phyloP scores from a whole-genome alignment of 495 filamentous ascomycete genomes.

The Cryomyces minteri region DNA sequence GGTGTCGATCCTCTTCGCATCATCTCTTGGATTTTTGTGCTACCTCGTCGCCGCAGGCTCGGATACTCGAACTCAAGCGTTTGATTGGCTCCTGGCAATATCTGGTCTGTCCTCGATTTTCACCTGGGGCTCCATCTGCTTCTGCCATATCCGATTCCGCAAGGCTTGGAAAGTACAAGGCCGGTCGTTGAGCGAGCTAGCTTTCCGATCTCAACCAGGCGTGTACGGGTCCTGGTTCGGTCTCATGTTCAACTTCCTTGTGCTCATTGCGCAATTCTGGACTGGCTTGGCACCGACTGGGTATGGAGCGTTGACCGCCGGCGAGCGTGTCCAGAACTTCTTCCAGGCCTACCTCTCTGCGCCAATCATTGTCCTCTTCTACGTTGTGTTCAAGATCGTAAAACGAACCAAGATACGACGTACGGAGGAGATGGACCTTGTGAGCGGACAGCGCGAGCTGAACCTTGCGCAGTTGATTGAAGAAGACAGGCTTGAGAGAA shows the following conservation, averaged over 20 bases:
- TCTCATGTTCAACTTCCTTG: constrained; percentile 54
- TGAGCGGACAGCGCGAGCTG: constrained; percentile 36
- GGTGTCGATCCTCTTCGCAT: constrained; percentile 49
- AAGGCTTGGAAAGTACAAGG: constrained; percentile 53
- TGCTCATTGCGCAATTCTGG: constrained; percentile 93
- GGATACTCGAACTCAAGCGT: constrained; percentile 39
- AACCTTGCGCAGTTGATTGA: neutral
- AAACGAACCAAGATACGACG: constrained; percentile 39
- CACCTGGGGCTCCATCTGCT: constrained; percentile 83
- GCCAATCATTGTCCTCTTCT: constrained; percentile 38
- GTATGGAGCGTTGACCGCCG: constrained; percentile 27
- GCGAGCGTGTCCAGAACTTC: constrained; percentile 31
- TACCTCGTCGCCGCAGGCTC: constrained; percentile 50
- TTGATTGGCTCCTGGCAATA: constrained; percentile 78
- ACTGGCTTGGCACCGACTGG: constrained; percentile 51
- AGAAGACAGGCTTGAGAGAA: neutral
- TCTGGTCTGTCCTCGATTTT: constrained; percentile 80
- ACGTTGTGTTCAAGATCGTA: constrained; percentile 35
- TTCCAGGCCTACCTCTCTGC: constrained; percentile 44
- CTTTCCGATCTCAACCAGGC: constrained; percentile 66
- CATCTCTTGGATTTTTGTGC: constrained; percentile 51
- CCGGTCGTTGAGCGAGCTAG: constrained; percentile 52
- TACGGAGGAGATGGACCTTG: constrained; percentile 39
- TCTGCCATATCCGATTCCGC: constrained; percentile 85
- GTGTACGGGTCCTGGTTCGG: constrained; percentile 73